phyloP scores from a whole-genome alignment of 768 basidiomycete genomes.

The Pilatotrama ljubarskyi region DNA sequence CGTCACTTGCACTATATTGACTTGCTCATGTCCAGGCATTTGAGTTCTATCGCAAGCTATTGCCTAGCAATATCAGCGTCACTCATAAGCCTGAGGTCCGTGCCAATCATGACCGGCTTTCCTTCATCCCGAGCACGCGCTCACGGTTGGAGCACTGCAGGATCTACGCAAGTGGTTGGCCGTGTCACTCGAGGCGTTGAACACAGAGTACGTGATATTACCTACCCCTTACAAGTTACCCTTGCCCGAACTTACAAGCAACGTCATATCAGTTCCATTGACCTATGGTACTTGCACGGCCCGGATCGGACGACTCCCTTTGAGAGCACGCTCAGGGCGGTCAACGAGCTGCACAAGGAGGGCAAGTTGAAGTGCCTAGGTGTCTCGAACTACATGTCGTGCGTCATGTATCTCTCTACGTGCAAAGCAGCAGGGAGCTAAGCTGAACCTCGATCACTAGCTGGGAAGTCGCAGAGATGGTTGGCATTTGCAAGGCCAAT shows the following conservation, averaged over 20 bases:
- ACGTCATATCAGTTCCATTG: conserved; percentile 28
- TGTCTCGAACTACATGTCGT: conserved; percentile 45
- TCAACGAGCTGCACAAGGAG: conserved; percentile 50
- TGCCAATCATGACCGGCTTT: no score
- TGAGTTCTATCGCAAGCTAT: no score
- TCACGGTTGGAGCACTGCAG: not conserved
- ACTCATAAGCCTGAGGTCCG: no score
- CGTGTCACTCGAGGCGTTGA: conserved; percentile 44
- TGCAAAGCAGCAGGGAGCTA: not conserved
- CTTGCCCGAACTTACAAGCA: no score
- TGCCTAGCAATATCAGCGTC: no score
- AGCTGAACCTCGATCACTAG: conserved; percentile 14
- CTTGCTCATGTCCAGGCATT: no score
- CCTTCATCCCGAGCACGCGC: no score
- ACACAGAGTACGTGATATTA: conserved; percentile 40
- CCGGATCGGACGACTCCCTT: conserved; percentile 45
- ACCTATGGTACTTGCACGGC: conserved; percentile 51
- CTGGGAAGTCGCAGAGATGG: conserved; percentile 50
- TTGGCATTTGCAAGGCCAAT: conserved; percentile 41
- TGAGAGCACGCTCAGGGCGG: conserved; percentile 46
- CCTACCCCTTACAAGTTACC: no score
- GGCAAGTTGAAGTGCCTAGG: conserved; percentile 52
- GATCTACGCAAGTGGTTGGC: conserved; percentile 38
- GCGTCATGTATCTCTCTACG: conserved; percentile 20
- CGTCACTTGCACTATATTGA: no score